Percentiles rank a stretch among this genome's conserved stretches.
These are phyloP conservation scores for Diplodia scrobiculata DNA, from an alignment of 2,329 filamentous ascomycete genomes.

Conservation along the genomic window DNA sequence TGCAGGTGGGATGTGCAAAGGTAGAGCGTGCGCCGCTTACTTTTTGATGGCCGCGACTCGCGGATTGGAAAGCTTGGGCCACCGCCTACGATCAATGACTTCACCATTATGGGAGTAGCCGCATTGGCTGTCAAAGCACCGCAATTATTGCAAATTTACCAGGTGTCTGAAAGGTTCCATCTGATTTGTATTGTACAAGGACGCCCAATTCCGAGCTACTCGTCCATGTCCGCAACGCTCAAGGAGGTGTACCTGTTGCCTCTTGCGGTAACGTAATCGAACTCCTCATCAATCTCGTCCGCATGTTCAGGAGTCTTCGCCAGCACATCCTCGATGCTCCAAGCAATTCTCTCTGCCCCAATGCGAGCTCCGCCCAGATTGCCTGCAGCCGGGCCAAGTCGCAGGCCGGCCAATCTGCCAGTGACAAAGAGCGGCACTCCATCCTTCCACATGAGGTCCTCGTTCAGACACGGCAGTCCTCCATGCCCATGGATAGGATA, in stretches of 20 bases:
- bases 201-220: neutral
- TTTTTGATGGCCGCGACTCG: conserved; percentile 32
- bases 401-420: conserved; percentile 66
- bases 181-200: neutral
- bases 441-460: conserved; percentile 74
- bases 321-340: conserved; percentile 66
- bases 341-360: conserved; percentile 72
- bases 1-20: neutral
- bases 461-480: conserved; percentile 71
- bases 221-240: conserved; percentile 1
- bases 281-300: conserved; percentile 1
- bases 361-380: conserved; percentile 74
- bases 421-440: conserved; percentile 74
- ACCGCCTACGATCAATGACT: conserved; percentile 39
- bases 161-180: neutral
- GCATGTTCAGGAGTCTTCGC: conserved; percentile 33
- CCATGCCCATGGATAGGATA: conserved; percentile 64
- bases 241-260: conserved; percentile 14
- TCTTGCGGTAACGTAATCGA: conserved; percentile 14
- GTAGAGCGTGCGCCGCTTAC: conserved; percentile 28
- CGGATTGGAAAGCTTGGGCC: conserved; percentile 38
- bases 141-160: neutral
- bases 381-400: conserved; percentile 70
- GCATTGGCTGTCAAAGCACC: neutral
- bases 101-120: conserved; percentile 34